Conservation (phyloP, 1,284 basidiomycete species). For the Takashimella tepidaria region DNA sequence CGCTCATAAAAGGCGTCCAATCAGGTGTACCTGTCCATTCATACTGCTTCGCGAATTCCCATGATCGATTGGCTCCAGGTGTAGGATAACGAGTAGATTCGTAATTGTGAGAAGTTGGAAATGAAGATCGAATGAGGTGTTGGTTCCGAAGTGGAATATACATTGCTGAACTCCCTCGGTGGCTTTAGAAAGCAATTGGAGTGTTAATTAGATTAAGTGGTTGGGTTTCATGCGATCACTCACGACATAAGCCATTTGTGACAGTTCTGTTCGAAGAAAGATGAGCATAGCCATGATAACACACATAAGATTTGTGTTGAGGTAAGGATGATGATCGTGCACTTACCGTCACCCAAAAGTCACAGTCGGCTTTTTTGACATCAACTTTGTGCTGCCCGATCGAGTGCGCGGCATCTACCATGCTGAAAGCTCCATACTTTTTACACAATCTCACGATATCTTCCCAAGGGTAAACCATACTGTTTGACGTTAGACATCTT, state of each 20-base stretch:
- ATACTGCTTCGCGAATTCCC: constrained; percentile 51
- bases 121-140: constrained; percentile 63
- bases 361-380: constrained; percentile 57
- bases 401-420: constrained; percentile 80
- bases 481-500: constrained; percentile 9
- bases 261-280: constrained; percentile 58
- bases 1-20: constrained; percentile 27
- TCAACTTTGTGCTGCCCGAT: constrained; percentile 60
- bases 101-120: constrained; percentile 68
- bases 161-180: constrained; percentile 65
- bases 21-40: constrained; percentile 39
- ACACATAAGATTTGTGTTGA: not conserved
- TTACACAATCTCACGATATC: constrained; percentile 65
- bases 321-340: not conserved
- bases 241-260: constrained; percentile 69
- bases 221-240: constrained; percentile 1
- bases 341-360: constrained; percentile 73
- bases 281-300: too few relatives aligned
- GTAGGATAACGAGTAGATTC: constrained; percentile 47
- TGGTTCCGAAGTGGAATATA: constrained; percentile 79
- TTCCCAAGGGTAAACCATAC: constrained; percentile 71
- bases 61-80: constrained; percentile 22
- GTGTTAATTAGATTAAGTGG: too few relatives aligned
- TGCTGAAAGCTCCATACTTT: constrained; percentile 61
- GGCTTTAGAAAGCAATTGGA: constrained; percentile 49